Conservation (phyloP, 2,329 filamentous ascomycete species). For the Macrophomina pseudophaseolina region DNA sequence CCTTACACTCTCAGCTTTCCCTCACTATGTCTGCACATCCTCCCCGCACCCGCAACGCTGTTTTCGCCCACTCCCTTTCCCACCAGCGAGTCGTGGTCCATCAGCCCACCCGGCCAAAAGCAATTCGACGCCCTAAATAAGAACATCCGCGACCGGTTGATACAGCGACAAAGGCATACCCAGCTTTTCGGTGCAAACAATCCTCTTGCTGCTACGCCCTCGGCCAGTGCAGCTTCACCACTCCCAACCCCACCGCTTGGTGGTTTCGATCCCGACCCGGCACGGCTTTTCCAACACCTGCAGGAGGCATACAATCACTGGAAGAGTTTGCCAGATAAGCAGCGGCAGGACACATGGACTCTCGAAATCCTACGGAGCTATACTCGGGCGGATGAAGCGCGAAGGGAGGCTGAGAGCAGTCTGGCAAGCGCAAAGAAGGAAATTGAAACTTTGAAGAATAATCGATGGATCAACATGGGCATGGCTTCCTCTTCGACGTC, state of each 20-base stretch:
- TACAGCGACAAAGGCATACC: conserved; percentile 40
- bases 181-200: conserved; percentile 32
- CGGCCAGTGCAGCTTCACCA: conserved; percentile 47
- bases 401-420: conserved; percentile 43
- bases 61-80: conserved; percentile 82
- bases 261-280: conserved; percentile 64
- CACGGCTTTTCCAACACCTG: conserved; percentile 74
- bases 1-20: conserved; percentile 86
- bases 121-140: conserved; percentile 74
- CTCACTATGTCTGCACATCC: conserved; percentile 78
- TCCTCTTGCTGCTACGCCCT: conserved; percentile 37
- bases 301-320: conserved; percentile 79
- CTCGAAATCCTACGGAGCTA: conserved; percentile 54
- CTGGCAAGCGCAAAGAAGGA: conserved; percentile 49
- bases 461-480: conserved; percentile 34
- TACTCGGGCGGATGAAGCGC: conserved; percentile 46
- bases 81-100: conserved; percentile 79
- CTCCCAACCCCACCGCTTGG: conserved; percentile 43
- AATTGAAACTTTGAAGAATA: conserved; percentile 47
- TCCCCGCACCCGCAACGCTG: conserved; percentile 79
- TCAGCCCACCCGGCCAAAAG: conserved; percentile 73
- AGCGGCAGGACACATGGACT: conserved; percentile 52
- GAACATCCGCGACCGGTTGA: conserved; percentile 70
- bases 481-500: conserved; percentile 24
- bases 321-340: conserved; percentile 64